These are phyloP conservation scores for Begonia peltatifolia DNA, from an alignment of 306 rosid genomes.

Conservation along the genomic window DNA sequence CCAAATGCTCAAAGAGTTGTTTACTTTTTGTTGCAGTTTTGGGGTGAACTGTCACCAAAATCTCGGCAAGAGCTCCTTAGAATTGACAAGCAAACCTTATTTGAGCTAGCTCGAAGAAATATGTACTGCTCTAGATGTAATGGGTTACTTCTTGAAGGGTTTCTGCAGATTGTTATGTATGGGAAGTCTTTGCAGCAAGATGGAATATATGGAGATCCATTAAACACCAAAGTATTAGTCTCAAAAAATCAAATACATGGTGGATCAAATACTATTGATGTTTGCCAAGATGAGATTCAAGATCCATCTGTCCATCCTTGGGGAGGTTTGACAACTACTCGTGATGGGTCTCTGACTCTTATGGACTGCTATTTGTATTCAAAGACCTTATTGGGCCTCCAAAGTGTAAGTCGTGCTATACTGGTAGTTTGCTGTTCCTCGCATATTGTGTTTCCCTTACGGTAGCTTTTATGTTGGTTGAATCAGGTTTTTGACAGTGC, in stretches of 20 bases:
- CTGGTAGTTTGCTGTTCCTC: constrained; percentile 4
- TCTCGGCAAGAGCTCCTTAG: constrained; percentile 75
- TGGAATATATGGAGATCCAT: constrained; percentile 30
- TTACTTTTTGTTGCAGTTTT: constrained; percentile 49
- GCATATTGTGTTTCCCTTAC: constrained; percentile 15
- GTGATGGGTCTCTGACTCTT: constrained; percentile 80
- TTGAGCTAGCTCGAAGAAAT: constrained; percentile 96
- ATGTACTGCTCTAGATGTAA: constrained; percentile 99
- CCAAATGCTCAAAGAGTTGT: not conserved
- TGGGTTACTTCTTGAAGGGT: constrained; percentile 93
- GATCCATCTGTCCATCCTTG: constrained; percentile 96
- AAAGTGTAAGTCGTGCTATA: constrained; percentile 40
- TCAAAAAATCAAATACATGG: constrained; percentile 39
- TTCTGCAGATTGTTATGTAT: constrained; percentile 89
- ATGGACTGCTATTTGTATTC: constrained; percentile 77
- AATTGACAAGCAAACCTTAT: constrained; percentile 92
- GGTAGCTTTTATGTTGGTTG: not conserved
- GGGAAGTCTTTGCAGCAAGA: constrained; percentile 86
- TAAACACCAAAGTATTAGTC: constrained; percentile 33
- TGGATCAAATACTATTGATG: constrained; percentile 30
- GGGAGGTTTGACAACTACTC: constrained; percentile 92
- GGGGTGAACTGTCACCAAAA: constrained; percentile 63
- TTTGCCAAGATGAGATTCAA: constrained; percentile 64
- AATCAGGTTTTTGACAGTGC: constrained; percentile 92
- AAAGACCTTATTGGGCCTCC: constrained; percentile 65